These are phyloP conservation scores for Metrosideros polymorpha DNA, from an alignment of 441 rosid genomes.

Conservation along the genomic window DNA sequence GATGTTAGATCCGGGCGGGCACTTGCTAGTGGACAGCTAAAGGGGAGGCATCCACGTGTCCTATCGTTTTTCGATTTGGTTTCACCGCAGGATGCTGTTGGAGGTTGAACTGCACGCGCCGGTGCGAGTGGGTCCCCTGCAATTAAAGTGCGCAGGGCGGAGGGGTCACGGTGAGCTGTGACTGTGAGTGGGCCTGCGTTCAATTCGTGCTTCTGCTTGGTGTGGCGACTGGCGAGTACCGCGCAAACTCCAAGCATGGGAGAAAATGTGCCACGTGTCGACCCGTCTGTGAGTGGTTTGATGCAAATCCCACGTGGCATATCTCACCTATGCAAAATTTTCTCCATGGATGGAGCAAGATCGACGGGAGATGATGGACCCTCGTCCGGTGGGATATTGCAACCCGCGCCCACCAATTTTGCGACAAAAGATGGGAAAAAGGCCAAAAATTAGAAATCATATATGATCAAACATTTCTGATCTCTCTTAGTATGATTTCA, in stretches of 20 bases:
- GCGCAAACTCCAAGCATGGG: not conserved
- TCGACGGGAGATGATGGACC: not conserved
- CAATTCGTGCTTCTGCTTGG: not conserved
- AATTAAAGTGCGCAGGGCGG: not conserved
- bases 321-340: too few species aligned
- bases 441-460: fast-evolving
- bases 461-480: not conserved
- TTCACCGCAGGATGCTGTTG: not conserved
- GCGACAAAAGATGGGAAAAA: too few species aligned
- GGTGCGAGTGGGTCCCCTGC: not conserved
- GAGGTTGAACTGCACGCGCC: not conserved
- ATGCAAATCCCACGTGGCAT: too few species aligned
- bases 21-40: not conserved
- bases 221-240: not conserved
- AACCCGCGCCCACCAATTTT: not conserved
- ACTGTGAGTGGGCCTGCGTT: not conserved
- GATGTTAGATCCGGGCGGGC: not conserved
- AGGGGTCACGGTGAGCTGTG: not conserved
- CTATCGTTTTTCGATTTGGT: not conserved
- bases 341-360: too few species aligned
- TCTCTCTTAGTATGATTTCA: not conserved
- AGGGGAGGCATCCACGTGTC: not conserved
- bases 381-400: not conserved
- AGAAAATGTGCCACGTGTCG: too few species aligned
- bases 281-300: too few species aligned